These are phyloP conservation scores for Leccinellum albellum DNA, from an alignment of 768 basidiomycete genomes.

Conservation along the genomic window DNA sequence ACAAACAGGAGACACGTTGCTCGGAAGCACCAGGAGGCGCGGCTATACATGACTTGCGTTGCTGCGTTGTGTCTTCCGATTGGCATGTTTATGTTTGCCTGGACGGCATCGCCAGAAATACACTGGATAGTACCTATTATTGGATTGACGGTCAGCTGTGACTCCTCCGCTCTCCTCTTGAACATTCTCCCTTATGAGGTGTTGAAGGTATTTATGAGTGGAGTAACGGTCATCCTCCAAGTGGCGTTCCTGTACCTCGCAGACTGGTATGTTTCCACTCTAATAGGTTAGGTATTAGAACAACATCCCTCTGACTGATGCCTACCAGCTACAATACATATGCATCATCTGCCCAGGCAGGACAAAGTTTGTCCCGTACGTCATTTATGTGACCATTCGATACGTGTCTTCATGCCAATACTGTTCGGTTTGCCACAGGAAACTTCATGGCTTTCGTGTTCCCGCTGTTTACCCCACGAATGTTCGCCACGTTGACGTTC, in stretches of 20 bases:
- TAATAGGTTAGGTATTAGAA: neutral
- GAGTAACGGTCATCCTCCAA: slow-evolving; percentile 41
- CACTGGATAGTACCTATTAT: slow-evolving; percentile 52
- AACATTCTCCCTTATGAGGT: neutral
- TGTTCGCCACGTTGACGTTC: slow-evolving; percentile 46
- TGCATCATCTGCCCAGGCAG: slow-evolving; percentile 54
- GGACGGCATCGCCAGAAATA: slow-evolving; percentile 53
- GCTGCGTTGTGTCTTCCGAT: slow-evolving; percentile 52
- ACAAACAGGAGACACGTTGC: slow-evolving; percentile 22
- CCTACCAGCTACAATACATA: slow-evolving; percentile 39
- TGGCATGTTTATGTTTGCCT: slow-evolving; percentile 68
- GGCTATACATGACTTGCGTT: slow-evolving; percentile 53
- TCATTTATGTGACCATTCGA: neutral
- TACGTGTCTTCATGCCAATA: neutral
- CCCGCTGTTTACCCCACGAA: slow-evolving; percentile 45
- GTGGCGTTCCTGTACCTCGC: slow-evolving; percentile 47
- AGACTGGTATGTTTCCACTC: slow-evolving; percentile 39
- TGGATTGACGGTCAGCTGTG: slow-evolving; percentile 19
- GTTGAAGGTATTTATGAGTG: slow-evolving; percentile 39
- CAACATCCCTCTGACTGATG: neutral
- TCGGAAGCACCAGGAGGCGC: slow-evolving; percentile 47
- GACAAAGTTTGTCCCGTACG: slow-evolving; percentile 45
- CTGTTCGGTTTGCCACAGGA: slow-evolving; percentile 21
- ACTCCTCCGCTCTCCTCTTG: neutral
- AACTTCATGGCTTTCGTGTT: slow-evolving; percentile 41